These are phyloP conservation scores for Ceratobasidium sp. DNA, from an alignment of 1,284 basidiomycete species.

Conservation along the genomic window DNA sequence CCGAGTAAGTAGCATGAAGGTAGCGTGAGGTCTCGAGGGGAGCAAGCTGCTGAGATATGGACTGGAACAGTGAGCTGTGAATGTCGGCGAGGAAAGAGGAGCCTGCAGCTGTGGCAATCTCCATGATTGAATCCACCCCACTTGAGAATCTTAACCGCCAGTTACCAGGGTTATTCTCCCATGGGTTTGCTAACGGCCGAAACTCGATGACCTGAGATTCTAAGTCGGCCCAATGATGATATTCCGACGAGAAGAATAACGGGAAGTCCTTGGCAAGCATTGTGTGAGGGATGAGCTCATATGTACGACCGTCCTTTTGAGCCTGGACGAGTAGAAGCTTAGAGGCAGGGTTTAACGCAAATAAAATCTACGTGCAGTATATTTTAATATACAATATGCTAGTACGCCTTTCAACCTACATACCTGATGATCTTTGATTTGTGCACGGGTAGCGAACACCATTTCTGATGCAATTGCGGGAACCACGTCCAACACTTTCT, in stretches of 20 bases:
- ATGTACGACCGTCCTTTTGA: neutral
- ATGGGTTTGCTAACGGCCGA: neutral
- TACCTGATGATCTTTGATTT: constrained; percentile 49
- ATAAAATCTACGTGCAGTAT: neutral
- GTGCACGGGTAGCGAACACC: constrained; percentile 53
- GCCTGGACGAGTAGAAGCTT: neutral
- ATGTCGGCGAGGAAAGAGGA: neutral
- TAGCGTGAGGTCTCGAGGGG: constrained; percentile 21
- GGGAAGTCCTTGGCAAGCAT: constrained; percentile 28
- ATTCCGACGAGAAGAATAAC: constrained; percentile 10
- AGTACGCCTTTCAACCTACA: neutral
- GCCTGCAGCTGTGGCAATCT: neutral
- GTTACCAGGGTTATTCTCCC: neutral
- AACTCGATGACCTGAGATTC: constrained; percentile 20
- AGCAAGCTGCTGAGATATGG: neutral
- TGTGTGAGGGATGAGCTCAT: constrained; percentile 29
- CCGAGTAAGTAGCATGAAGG: neutral
- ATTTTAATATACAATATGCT: neutral
- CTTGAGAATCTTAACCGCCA: constrained; percentile 2
- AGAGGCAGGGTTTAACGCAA: neutral
- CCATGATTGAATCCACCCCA: neutral
- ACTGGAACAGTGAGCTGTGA: neutral
- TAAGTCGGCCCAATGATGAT: constrained; percentile 38
- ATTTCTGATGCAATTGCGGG: constrained; percentile 54
- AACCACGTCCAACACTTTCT: constrained; percentile 57